These are phyloP conservation scores for Avena sativa DNA, from an alignment of 176 grass and related monocot species.

Conservation along the genomic window DNA sequence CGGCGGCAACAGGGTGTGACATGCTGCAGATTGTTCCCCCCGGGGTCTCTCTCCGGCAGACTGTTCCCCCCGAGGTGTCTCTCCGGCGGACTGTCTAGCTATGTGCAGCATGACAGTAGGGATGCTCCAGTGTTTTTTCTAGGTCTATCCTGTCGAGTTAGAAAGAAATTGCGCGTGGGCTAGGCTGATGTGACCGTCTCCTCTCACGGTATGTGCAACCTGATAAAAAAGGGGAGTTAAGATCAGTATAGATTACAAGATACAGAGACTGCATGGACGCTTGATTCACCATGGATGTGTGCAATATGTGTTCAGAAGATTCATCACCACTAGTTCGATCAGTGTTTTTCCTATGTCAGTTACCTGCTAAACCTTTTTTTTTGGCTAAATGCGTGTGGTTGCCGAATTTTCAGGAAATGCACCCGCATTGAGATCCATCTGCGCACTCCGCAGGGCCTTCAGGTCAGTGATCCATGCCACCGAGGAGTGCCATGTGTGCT, in stretches of 20 bases:
- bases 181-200: too few relatives aligned
- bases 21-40: too few relatives aligned
- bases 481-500: background rate
- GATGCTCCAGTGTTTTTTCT: too few relatives aligned
- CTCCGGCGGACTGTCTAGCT: background rate
- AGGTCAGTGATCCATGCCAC: constrained; percentile 47
- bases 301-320: background rate
- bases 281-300: too few relatives aligned
- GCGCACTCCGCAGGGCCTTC: constrained; percentile 92
- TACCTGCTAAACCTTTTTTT: background rate
- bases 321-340: background rate
- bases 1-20: too few relatives aligned
- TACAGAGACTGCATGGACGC: background rate
- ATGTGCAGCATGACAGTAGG: too few relatives aligned
- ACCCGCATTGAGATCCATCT: constrained; percentile 96
- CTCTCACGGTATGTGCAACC: background rate
- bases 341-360: background rate
- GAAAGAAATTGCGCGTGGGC: too few relatives aligned
- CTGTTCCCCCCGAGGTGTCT: background rate
- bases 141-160: too few relatives aligned
- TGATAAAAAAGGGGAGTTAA: too few relatives aligned
- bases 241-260: too few relatives aligned
- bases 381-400: background rate
- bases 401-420: constrained; percentile 77
- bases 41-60: too few relatives aligned